Conservation (phyloP, 306 rosid genomes). For the Pterocarpus macrocarpus region DNA sequence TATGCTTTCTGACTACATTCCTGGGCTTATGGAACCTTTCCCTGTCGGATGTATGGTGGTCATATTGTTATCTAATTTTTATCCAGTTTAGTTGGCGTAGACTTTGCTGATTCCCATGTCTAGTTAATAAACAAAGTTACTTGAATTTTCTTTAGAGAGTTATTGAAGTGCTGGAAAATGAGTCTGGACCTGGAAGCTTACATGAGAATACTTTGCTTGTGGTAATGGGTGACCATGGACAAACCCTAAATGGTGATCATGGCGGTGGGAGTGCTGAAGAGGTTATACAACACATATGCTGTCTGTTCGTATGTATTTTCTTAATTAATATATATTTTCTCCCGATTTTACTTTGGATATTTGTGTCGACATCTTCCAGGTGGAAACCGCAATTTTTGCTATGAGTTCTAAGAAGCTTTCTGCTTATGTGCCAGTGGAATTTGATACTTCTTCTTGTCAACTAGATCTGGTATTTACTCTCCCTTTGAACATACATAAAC, state of each 20-base stretch:
- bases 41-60: conserved; percentile 15
- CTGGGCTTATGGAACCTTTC: conserved; percentile 23
- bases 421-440: conserved; percentile 58
- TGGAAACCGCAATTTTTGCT: conserved; percentile 90
- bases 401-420: conserved; percentile 79
- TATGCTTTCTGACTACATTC: background rate
- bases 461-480: conserved; percentile 72
- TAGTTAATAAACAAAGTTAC: conserved; percentile 40
- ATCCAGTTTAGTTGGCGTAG: conserved; percentile 30
- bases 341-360: conserved; percentile 40
- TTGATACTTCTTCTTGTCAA: conserved; percentile 63
- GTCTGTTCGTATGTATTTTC: conserved; percentile 27
- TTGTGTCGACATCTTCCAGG: conserved; percentile 61
- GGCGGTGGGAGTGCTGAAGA: conserved; percentile 99
- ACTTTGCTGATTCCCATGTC: conserved; percentile 32
- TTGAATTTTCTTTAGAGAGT: conserved; percentile 69
- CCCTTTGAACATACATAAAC: conserved; percentile 30
- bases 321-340: background rate
- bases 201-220: conserved; percentile 94
- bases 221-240: conserved; percentile 99
- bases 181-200: conserved; percentile 80
- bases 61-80: conserved; percentile 7
- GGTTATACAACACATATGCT: conserved; percentile 55
- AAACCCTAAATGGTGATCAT: conserved; percentile 96
- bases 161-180: conserved; percentile 73